phyloP scores from a whole-genome alignment of 2,329 filamentous ascomycete genomes.

The Colletotrichum sp. region DNA sequence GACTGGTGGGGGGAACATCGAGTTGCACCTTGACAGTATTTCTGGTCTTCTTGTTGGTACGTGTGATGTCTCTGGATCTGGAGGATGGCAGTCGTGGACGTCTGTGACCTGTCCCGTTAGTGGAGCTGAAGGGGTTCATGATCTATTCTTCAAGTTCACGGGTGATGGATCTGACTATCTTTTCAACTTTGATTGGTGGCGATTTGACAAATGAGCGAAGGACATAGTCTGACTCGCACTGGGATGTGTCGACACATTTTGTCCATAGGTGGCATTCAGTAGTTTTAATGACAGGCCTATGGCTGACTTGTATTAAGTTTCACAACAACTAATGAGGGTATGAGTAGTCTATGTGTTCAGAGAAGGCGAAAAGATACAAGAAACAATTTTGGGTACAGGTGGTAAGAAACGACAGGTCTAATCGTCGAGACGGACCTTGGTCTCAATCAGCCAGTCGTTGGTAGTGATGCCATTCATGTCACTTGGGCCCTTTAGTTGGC shows the following conservation, averaged over 20 bases:
- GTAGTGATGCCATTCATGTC: neutral
- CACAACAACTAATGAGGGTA: constrained; percentile 6
- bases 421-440: neutral
- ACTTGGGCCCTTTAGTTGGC: neutral
- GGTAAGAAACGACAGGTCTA: neutral
- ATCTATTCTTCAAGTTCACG: neutral
- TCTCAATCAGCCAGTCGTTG: neutral
- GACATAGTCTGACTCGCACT: rapidly evolving
- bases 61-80: neutral
- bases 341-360: constrained; percentile 2
- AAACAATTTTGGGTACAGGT: neutral
- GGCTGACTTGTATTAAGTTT: neutral
- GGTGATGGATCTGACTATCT: neutral
- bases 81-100: neutral
- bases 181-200: neutral
- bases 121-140: neutral
- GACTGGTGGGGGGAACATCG: neutral
- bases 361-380: neutral
- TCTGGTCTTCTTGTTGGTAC: neutral
- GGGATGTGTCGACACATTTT: neutral
- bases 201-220: neutral
- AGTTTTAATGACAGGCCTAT: neutral
- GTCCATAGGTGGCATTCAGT: neutral
- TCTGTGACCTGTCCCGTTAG: neutral
- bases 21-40: neutral